Percentiles rank a stretch among this genome's conserved stretches.
phyloP scores from a whole-genome alignment of 108 stramenopile genomes.

The Cyclostephanos invisitatus region DNA sequence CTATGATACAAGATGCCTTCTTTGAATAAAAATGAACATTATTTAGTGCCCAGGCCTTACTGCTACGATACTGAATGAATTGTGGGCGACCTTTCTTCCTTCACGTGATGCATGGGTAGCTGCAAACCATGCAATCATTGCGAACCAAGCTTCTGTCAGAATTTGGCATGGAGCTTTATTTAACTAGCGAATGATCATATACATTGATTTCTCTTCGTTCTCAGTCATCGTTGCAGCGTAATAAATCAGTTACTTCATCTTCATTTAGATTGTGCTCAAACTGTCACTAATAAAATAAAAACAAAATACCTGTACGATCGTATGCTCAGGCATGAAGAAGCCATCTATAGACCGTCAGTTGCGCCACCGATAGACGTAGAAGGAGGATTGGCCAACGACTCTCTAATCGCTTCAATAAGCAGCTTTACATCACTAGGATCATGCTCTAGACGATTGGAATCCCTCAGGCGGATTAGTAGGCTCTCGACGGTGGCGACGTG shows the following conservation, averaged over 20 bases:
- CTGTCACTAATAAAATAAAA: neutral
- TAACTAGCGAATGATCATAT: no score
- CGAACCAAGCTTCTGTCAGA: neutral
- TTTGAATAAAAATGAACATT: no score
- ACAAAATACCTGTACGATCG: no score
- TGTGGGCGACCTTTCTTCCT: no score
- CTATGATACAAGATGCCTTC: neutral
- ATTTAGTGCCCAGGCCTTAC: no score
- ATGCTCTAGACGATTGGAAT: conserved; percentile 38
- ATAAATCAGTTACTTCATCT: neutral
- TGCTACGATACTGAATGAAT: no score
- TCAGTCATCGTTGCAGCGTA: neutral
- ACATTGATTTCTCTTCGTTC: neutral
- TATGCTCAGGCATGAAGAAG: neutral
- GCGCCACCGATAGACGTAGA: neutral
- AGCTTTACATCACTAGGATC: conserved; percentile 23
- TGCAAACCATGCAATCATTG: neutral
- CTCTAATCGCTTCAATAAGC: conserved; percentile 29
- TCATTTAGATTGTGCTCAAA: neutral
- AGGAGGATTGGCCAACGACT: conserved; percentile 30
- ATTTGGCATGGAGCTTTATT: neutral
- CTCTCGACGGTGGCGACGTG: conserved; percentile 44
- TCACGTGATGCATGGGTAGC: no score
- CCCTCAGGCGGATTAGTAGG: conserved; percentile 31
- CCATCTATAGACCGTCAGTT: neutral